Conservation (phyloP, 2,329 filamentous ascomycete genomes). For the Fusarium domesticum region DNA sequence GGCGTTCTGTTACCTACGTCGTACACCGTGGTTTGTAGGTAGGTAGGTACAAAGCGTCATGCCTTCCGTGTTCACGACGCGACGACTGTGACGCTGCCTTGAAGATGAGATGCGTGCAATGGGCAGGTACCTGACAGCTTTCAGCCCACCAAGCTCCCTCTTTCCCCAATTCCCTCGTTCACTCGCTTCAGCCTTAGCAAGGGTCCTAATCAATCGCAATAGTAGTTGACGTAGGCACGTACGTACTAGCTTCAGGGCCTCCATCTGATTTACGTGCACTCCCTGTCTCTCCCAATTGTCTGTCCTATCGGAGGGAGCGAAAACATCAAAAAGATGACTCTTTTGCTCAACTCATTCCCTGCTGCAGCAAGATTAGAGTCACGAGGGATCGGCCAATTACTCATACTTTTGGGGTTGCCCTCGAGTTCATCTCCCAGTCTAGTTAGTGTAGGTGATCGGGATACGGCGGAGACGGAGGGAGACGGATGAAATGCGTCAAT, state of each 20-base stretch:
- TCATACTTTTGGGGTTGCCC: neutral
- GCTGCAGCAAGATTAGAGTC: neutral
- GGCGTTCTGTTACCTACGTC: neutral
- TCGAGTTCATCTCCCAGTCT: neutral
- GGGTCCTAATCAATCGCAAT: neutral
- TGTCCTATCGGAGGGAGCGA: neutral
- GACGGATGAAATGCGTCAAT: neutral
- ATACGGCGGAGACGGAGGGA: neutral
- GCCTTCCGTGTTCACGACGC: slow-evolving; percentile 12
- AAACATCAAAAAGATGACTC: neutral
- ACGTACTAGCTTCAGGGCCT: slow-evolving; percentile 18
- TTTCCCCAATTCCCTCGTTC: neutral
- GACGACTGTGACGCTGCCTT: slow-evolving; percentile 4
- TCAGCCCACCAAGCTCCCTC: neutral
- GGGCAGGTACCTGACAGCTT: slow-evolving; percentile 7
- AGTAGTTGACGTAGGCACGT: slow-evolving; percentile 20
- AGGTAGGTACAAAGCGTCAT: neutral
- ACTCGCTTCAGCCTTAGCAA: neutral
- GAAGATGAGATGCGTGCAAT: slow-evolving; percentile 11
- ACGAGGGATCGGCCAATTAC: neutral
- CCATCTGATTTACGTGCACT: slow-evolving; percentile 4
- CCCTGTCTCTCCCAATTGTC: neutral
- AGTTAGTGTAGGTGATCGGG: neutral
- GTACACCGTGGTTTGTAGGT: neutral
- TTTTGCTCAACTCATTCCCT: neutral